Evolutionary conservation across 768 basidiomycete species (phyloP), one percentile per base, ranked within the genome.

Genomic region (Leucosporidium yakuticum): DNA sequence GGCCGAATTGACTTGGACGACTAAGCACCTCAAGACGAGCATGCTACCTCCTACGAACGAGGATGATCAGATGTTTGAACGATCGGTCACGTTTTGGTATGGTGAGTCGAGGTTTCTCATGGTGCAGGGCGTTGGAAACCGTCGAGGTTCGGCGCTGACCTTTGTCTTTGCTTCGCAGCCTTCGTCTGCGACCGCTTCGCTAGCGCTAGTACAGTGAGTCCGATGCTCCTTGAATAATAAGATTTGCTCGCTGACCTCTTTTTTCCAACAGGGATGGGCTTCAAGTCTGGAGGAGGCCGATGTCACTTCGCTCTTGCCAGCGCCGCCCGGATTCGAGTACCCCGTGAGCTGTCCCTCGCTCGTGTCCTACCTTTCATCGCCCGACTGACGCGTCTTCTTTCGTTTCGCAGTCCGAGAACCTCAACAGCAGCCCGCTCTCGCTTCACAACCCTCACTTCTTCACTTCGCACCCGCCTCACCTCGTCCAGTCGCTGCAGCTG

Each of bases 201-300:
- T 2, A 53, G 51, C 17, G 51, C 51, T 23, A 53, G 51, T 53
- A 53, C 51, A 12, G 39, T 44, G 39, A 72, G 74, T 70, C 64
- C 70, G 0, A 47, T 47, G 56, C 15, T 25, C n/a, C 5, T 15
- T 72, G 4, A 64, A 68, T 17, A 67, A 68, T 25, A 50, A 63
- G 64, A 39, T 48, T 48, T 48, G n/a, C 47, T 21, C 23, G 59
- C 27, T 27, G 7, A n/a, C 29, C 3, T 15, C 25, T 7, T 27
- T 14, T 32, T 2, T 3, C 14, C 39, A 20, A 62, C 6, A 44
- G 51, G 51, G 51, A 7, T 53, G 51, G 51, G 23, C 51, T 2
- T 27, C 27, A 2, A 53, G 51, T 15, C 27, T 53, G 8, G n/a
- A 23, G 15, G 51, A 53, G 9, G 23, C 51, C 4, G 51, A 53